Base-by-base conservation (phyloP, 371 early-diverging fungal genomes). In the Mortierella sp. region DNA sequence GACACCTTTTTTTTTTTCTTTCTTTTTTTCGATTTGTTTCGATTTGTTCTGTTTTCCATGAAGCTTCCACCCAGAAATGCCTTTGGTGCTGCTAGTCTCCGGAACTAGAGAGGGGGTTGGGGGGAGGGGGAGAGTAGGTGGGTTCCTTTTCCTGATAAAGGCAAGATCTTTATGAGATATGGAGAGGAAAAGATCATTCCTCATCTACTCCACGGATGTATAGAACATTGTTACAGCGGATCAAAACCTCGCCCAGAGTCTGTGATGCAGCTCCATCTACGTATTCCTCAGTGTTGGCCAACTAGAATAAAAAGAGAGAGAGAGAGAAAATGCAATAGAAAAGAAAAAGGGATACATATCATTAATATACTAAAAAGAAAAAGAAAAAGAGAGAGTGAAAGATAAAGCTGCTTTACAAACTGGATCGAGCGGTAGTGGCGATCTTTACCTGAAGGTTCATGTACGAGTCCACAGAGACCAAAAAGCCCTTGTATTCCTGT, bases 361-460 rank as follows among this genome's bases (percentile, higher is more conserved):
- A 25, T 30, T 21, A 25, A 21, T 58, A 57, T 28, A 50, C 29
- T 59, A 37, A 63, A 30, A 12, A 25, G 51, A 60, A 25, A 48
- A 65, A 68, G 48, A 66, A 58, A 26, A 5, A 59, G 21, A 26
- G 15, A 21, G 43, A 61, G 5, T 43, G 57, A 2, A 3, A 68
- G 50, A n/a, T 60, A 19, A 21, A 55, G 37, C 45, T 7, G 37
- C 52, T 11, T 53, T n/a, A n/a, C n/a, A 47, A 53, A 19, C 52
- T 30, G n/a, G n/a, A n/a, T n/a, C n/a, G n/a, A n/a, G n/a, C n/a
- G n/a, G n/a, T n/a, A n/a, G n/a, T n/a, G n/a, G n/a, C n/a, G n/a
- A n/a, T n/a, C n/a, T 7, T 68, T 87, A 96, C 95, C 91, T 95
- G 97, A 50, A 98, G 81, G 85, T 99, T 99, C 97, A 99, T 97